Evolutionary conservation across 1,284 basidiomycete species (phyloP), one percentile per base, ranked within the genome.

Genomic region (Coriolopsis trogii): DNA sequence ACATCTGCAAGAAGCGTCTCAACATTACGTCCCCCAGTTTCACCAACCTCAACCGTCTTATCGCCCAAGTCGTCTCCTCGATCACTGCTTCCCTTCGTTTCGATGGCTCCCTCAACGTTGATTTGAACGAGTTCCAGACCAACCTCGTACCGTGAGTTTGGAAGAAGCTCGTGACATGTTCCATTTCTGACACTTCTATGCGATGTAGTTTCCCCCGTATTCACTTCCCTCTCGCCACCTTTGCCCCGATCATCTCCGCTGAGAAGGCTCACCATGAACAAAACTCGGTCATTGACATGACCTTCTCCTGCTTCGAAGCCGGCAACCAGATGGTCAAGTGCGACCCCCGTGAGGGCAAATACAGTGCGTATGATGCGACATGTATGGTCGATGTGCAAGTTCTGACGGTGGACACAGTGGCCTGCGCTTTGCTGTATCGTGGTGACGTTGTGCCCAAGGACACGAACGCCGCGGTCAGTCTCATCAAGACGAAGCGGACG

Each of bases 241-340:
- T 93, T 72, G 91, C 93, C 6, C 93, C 93, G 18, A 93, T 95
- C 70, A 84, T 95, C 70, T 93, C 89, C 23, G 79, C 82, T 26
- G 82, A 84, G 63, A 84, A 83, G 73, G 85, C 92, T 20, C 84
- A 88, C 70, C 93, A 95, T 70, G 93, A 95, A 73, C 90, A 92
- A 79, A 95, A 95, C 81, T 91, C 89, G 38, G 92, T 95, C 51
- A 84, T 91, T 34, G 93, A 95, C 70, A 93, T 95, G 90, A 95
- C 93, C 61, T 92, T 91, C 76, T 91, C 91, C 25, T 93, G 90
- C 77, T 95, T 95, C 73, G 93, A 95, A 80, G 83, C 87, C 47
- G 91, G 91, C 63, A 93, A 93, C 78, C 93, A 95, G 76, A 93
- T 95, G 91, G 93, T 81, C 49, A 78, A 90, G 76, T 91, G 88